phyloP scores from a whole-genome alignment of 768 basidiomycete genomes.

The Rhodotorula babjevae region DNA sequence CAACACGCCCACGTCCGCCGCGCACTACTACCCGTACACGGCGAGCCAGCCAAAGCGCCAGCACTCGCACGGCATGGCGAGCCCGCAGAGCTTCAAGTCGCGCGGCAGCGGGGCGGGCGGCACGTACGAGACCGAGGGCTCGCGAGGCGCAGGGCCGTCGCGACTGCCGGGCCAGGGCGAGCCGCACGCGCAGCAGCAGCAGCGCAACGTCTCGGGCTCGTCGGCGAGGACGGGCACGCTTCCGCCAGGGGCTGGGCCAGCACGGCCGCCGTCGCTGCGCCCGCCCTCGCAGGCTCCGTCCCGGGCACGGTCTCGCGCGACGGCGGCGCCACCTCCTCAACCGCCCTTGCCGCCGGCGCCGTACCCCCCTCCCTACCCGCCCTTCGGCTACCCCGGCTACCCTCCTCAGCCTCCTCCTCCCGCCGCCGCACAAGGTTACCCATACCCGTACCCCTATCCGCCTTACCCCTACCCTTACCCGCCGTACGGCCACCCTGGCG shows the following conservation, averaged over 20 bases:
- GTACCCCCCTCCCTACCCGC: constrained; percentile 6
- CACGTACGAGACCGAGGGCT: background rate
- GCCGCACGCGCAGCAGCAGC: too few species aligned
- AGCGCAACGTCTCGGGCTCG: background rate
- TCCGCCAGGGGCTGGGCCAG: background rate
- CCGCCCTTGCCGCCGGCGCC: constrained; percentile 8
- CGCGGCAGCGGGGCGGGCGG: constrained; percentile 7
- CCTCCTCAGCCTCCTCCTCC: background rate
- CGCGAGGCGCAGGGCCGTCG: background rate
- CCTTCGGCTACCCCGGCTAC: constrained; percentile 9
- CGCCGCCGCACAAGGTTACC: background rate
- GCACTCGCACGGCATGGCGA: constrained; percentile 14
- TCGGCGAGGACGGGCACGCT: background rate
- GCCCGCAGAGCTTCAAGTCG: constrained; percentile 17
- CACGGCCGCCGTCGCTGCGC: background rate
- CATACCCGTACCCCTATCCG: background rate
- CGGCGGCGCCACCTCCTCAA: too few species aligned
- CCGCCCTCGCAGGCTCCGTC: background rate
- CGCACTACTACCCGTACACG: constrained; percentile 32
- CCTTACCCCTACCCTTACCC: background rate
- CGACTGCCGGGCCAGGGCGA: background rate
- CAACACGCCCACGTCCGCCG: constrained; percentile 16
- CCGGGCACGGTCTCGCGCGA: background rate
- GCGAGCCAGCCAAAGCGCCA: constrained; percentile 11
- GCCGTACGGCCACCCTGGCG: background rate